Conservation (phyloP, 2,329 filamentous ascomycete species). For the Talaromyces sp. region DNA sequence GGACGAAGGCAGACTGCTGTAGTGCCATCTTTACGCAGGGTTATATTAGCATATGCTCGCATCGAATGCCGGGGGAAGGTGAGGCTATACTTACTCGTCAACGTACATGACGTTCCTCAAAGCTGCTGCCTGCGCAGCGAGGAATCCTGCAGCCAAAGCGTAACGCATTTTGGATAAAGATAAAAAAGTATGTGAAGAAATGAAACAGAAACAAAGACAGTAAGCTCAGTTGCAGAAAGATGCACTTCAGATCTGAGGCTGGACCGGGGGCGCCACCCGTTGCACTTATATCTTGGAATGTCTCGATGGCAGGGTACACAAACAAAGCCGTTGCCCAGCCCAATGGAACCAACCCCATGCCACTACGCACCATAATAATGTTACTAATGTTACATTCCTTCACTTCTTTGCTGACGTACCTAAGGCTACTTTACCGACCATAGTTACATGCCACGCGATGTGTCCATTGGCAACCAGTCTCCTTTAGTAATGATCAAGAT, state of each 20-base stretch:
- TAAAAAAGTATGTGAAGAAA: neutral
- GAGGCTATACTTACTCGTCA: slow-evolving; percentile 36
- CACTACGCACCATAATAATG: neutral
- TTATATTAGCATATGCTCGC: slow-evolving; percentile 1
- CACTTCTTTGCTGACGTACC: neutral
- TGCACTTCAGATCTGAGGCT: neutral
- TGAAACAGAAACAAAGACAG: neutral
- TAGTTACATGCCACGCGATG: neutral
- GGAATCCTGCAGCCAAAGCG: slow-evolving; percentile 20
- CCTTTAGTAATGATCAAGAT: neutral
- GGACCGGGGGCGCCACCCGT: neutral
- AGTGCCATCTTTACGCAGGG: slow-evolving; percentile 36
- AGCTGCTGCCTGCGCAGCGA: slow-evolving; percentile 26
- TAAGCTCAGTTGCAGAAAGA: neutral
- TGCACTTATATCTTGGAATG: neutral
- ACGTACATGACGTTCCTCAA: slow-evolving; percentile 41
- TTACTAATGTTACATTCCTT: neutral
- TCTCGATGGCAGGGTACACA: neutral
- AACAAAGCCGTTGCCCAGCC: neutral
- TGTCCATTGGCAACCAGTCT: neutral
- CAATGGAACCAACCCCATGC: neutral
- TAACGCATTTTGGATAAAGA: slow-evolving; percentile 19
- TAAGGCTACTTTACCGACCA: neutral
- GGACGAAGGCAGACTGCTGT: slow-evolving; percentile 25
- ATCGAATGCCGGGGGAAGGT: neutral